Evolutionary conservation across 257 asterid genomes (phyloP).

Genomic region (Solanum neorickii): DNA sequence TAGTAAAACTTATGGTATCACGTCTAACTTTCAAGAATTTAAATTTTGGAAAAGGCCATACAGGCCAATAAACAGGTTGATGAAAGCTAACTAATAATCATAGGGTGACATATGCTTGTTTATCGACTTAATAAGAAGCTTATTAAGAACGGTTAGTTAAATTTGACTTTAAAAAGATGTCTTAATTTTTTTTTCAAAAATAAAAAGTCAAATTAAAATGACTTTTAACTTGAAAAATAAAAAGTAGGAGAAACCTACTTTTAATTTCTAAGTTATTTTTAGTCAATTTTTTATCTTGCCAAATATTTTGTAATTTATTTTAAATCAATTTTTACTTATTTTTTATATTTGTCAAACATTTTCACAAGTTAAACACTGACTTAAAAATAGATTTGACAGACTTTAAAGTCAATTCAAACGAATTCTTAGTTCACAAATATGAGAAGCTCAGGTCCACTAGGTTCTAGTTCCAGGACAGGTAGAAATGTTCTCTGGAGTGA

Average conservation of each 20-base stretch:
- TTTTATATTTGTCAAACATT: rapidly evolving
- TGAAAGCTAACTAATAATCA: not conserved
- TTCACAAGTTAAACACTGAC: too few relatives aligned
- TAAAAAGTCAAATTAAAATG: too few relatives aligned
- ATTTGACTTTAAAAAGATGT: too few relatives aligned
- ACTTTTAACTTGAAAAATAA: too few relatives aligned
- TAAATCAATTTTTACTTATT: too few relatives aligned
- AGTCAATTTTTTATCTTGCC: too few relatives aligned
- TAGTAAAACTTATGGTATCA: not conserved
- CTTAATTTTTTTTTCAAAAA: too few relatives aligned
- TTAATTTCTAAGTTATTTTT: too few relatives aligned
- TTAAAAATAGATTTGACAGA: too few relatives aligned
- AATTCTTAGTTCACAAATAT: too few relatives aligned
- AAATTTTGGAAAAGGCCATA: not conserved
- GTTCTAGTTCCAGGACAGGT: not conserved
- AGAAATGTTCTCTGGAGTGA: not conserved
- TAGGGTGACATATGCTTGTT: not conserved
- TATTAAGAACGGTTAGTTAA: not conserved
- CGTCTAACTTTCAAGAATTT: not conserved
- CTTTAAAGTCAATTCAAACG: too few relatives aligned
- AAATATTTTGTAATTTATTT: rapidly evolving
- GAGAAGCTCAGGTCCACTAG: not conserved
- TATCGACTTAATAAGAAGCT: not conserved
- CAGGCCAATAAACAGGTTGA: not conserved
- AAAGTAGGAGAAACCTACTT: rapidly evolving